Percentiles rank a stretch among this genome's conserved stretches.
Evolutionary conservation across 106 monocot genomes (phyloP).

Genomic region (Dioscorea dumetorum): DNA sequence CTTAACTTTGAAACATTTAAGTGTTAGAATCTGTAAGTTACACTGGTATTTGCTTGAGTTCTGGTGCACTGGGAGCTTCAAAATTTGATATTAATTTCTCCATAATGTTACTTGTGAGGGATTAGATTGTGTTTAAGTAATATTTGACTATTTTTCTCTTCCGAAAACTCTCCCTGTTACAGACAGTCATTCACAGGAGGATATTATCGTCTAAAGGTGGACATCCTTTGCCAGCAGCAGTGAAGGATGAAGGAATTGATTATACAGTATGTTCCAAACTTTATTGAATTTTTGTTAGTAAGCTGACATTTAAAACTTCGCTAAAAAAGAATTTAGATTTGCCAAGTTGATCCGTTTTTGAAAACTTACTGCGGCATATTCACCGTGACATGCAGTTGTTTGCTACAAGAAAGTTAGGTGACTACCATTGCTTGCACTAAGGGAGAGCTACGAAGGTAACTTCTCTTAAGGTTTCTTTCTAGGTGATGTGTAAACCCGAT

Average conservation of each 20-base stretch:
- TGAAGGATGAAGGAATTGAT: constrained; percentile 63
- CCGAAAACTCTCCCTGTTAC: constrained; percentile 4
- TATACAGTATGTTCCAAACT: constrained; percentile 39
- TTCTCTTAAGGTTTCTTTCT: neutral
- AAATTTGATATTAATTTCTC: no score
- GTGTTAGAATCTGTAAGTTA: neutral
- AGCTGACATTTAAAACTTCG: neutral
- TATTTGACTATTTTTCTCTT: neutral
- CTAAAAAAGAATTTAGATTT: neutral
- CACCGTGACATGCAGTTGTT: constrained; percentile 38
- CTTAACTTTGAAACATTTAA: no score
- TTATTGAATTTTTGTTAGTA: neutral
- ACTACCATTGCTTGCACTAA: constrained; percentile 79
- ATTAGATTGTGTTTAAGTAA: no score
- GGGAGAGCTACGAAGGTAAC: constrained; percentile 73
- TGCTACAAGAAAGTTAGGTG: constrained; percentile 56
- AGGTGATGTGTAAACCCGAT: neutral
- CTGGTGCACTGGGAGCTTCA: neutral
- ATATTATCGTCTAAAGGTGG: constrained; percentile 71
- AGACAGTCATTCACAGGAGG: constrained; percentile 89
- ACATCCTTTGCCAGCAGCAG: constrained; percentile 66
- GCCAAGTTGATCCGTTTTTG: neutral
- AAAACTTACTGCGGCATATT: neutral
- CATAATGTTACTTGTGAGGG: neutral
- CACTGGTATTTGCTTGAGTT: neutral